These are phyloP conservation scores for Triticum aestivum DNA, from an alignment of 176 grass and related monocot species.

Conservation along the genomic window IWGSC_CS_RefSeq_v2.1 NC_057807.1:629643980-629644479, in stretches of 20 bases:
- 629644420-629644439: neutral
- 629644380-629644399: too few species aligned
- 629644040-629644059: neutral
- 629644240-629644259: too few species aligned
- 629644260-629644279: too few species aligned
- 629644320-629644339: too few species aligned
- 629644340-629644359: too few species aligned
- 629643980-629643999: neutral
- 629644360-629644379: too few species aligned
- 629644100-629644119: slow-evolving; percentile 14
- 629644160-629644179: neutral
- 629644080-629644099: neutral
- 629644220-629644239: too few species aligned
- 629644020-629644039: neutral
- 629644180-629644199: too few species aligned
- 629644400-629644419: too few species aligned
- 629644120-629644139: neutral
- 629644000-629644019: neutral
- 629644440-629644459: neutral
- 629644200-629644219: too few species aligned
- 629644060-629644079: slow-evolving; percentile 2
- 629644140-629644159: neutral
- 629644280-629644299: too few species aligned
- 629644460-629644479: neutral
- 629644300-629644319: too few species aligned